A percentile compares a stretch with the other conserved stretches of the same genome.
Conservation (phyloP, 2,329 filamentous ascomycete species). For the Aspergillus sp. region DNA sequence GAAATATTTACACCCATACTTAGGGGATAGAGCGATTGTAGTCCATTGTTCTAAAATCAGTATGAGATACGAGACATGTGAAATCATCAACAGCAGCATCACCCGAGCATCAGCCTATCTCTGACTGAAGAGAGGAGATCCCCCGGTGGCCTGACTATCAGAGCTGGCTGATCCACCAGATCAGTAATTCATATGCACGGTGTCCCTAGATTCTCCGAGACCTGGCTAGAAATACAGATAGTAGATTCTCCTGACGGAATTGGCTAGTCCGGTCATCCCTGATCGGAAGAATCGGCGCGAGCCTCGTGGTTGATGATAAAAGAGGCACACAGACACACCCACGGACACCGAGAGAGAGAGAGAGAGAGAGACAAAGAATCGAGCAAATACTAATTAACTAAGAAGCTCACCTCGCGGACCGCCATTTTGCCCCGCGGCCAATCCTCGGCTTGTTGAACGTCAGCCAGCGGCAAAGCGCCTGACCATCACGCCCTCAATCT, state of each 20-base stretch:
- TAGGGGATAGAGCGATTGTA: too few species aligned
- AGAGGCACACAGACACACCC: not conserved
- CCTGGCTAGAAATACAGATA: not conserved
- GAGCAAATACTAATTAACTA: too few species aligned
- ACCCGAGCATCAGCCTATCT: too few species aligned
- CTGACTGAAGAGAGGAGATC: too few species aligned
- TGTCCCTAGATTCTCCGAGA: not conserved
- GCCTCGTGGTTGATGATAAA: not conserved
- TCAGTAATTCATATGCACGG: not conserved
- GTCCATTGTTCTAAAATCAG: too few species aligned
- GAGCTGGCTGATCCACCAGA: not conserved
- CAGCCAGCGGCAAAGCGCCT: not conserved
- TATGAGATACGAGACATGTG: too few species aligned
- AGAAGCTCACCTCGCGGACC: not conserved
- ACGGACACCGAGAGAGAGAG: too few species aligned
- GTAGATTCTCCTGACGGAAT: not conserved
- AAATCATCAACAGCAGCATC: too few species aligned
- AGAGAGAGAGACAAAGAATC: too few species aligned
- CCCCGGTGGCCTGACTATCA: not conserved
- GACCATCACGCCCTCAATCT: not conserved
- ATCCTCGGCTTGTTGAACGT: constrained; percentile 9
- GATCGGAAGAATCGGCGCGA: not conserved
- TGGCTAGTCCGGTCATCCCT: not conserved
- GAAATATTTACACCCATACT: not conserved
- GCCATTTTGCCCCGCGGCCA: constrained; percentile 14